phyloP scores from a whole-genome alignment of 2,329 filamentous ascomycete species.

The Diaporthe citriasiana region DNA sequence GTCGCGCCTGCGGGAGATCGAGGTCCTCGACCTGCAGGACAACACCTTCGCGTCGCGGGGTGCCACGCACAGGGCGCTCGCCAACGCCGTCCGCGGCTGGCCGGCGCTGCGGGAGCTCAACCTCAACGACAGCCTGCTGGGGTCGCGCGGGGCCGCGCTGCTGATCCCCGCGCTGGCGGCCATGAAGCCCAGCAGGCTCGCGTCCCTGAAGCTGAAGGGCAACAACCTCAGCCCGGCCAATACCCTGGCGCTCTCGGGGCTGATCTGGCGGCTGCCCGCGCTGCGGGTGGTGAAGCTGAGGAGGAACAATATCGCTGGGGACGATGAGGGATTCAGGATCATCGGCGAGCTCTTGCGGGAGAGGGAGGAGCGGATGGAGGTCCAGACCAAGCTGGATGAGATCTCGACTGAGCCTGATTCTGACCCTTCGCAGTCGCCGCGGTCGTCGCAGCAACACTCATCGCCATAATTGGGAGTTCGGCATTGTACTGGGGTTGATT shows the following conservation, averaged over 20 bases:
- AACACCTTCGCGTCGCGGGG: background rate
- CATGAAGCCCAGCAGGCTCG: background rate
- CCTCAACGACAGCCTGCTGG: constrained; percentile 14
- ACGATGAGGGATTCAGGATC: background rate
- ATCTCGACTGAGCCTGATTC: background rate
- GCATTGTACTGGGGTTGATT: no score
- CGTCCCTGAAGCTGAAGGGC: background rate
- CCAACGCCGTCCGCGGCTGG: background rate
- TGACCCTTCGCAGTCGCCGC: background rate
- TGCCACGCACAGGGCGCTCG: background rate
- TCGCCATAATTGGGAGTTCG: no score
- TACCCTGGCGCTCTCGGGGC: background rate
- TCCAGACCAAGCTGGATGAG: background rate
- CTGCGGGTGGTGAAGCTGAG: background rate
- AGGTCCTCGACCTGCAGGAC: constrained; percentile 10
- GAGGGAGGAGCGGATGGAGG: background rate
- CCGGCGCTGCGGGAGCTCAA: background rate
- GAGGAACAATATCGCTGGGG: background rate
- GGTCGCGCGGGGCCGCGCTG: constrained; percentile 18
- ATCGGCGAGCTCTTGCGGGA: background rate
- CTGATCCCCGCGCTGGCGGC: constrained; percentile 17
- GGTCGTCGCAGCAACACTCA: background rate
- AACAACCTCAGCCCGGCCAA: background rate
- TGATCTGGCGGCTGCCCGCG: background rate
- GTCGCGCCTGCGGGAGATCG: background rate